Evolutionary conservation across 2,329 filamentous ascomycete genomes (phyloP).

Genomic region (Xylariales sp.): DNA sequence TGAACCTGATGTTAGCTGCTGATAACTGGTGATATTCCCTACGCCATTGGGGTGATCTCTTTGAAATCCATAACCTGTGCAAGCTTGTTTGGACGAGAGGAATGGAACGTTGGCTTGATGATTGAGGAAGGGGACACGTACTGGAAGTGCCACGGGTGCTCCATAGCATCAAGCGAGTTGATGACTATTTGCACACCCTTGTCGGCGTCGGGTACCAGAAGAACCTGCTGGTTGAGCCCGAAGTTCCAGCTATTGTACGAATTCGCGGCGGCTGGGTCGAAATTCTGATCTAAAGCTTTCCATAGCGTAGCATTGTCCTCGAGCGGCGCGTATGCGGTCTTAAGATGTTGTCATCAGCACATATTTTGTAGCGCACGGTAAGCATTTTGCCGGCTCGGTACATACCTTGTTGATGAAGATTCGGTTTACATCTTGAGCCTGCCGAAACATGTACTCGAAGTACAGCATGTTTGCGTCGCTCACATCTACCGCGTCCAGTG

Average conservation of each 20-base stretch:
- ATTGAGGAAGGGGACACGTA: conserved; percentile 10
- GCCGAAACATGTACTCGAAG: conserved; percentile 28
- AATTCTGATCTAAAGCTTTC: conserved; percentile 25
- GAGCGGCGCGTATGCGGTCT: conserved; percentile 28
- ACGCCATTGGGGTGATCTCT: too few relatives aligned
- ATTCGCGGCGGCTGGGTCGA: conserved; percentile 18
- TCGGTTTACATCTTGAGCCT: conserved; percentile 29
- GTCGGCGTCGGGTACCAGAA: conserved; percentile 26
- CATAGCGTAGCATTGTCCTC: conserved; percentile 27
- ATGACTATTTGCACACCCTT: conserved; percentile 29
- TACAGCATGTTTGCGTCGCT: conserved; percentile 25
- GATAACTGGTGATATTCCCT: too few relatives aligned
- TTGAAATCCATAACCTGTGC: too few relatives aligned
- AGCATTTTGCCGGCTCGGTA: too few relatives aligned
- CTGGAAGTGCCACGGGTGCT: conserved; percentile 35
- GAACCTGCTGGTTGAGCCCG: conserved; percentile 29
- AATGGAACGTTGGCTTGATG: neutral
- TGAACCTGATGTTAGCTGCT: too few relatives aligned
- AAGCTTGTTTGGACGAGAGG: too few relatives aligned
- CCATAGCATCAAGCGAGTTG: conserved; percentile 32
- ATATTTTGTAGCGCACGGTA: too few relatives aligned
- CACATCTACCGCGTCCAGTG: conserved; percentile 22
- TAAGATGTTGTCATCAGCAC: neutral
- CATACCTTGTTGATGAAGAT: conserved; percentile 31
- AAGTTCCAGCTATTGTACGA: conserved; percentile 31